A percentile compares a stretch with the other conserved stretches of the same genome.
Evolutionary conservation across 352 stramenopile genomes (phyloP).

Genomic region (Elongisporangium anandrum): DNA sequence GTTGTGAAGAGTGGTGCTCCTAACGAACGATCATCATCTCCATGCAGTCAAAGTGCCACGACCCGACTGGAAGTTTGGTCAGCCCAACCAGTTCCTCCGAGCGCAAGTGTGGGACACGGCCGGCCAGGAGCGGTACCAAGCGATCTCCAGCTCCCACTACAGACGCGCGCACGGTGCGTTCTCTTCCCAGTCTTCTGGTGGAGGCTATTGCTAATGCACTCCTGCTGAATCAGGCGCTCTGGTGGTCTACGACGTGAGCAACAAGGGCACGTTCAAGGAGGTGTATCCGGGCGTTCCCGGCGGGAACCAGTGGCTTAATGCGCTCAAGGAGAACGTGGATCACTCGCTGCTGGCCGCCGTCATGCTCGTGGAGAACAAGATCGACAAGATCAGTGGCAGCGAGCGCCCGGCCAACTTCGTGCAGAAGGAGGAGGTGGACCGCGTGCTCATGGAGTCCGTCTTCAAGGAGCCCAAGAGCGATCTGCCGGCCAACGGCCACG

Average conservation of each 20-base stretch:
- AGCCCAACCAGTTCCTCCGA: conserved; percentile 58
- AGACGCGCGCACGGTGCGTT: conserved; percentile 43
- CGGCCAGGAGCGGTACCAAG: conserved; percentile 66
- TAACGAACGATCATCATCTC: not conserved
- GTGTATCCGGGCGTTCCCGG: conserved; percentile 40
- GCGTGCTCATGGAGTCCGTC: conserved; percentile 34
- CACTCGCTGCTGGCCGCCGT: conserved; percentile 39
- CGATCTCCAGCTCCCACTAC: conserved; percentile 73
- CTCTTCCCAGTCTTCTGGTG: not conserved
- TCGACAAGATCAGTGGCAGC: conserved; percentile 40
- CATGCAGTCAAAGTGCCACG: conserved; percentile 56
- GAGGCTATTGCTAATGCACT: not conserved
- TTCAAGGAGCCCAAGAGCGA: conserved; percentile 35
- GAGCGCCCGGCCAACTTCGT: conserved; percentile 38
- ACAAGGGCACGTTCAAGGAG: conserved; percentile 64
- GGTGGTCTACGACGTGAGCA: conserved; percentile 63
- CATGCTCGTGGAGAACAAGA: conserved; percentile 79
- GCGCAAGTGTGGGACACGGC: conserved; percentile 72
- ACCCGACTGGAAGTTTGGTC: conserved; percentile 65
- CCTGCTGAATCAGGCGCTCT: conserved; percentile 34
- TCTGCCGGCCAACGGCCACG: conserved; percentile 19
- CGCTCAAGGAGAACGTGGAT: conserved; percentile 63
- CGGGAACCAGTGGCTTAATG: conserved; percentile 52
- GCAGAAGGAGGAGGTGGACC: conserved; percentile 44
- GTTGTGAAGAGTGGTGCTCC: too few species aligned